A percentile compares a stretch with the other conserved stretches of the same genome.
phyloP scores from a whole-genome alignment of 768 basidiomycete species.

The Russula virescens region DNA sequence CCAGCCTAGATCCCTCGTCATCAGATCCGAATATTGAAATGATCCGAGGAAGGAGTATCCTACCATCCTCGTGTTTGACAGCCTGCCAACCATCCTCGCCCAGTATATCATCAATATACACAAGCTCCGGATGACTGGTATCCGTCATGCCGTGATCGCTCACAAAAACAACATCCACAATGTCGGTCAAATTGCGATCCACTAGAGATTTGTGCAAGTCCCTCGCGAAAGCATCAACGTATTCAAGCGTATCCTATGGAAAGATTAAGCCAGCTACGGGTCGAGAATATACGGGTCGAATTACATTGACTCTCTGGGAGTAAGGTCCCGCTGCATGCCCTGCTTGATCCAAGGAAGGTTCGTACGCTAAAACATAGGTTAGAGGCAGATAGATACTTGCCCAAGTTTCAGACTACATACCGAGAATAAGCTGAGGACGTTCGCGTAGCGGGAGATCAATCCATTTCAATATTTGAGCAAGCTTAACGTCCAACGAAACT shows the following conservation, averaged over 20 bases:
- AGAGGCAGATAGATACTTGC: slow-evolving; percentile 3
- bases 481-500: slow-evolving; percentile 61
- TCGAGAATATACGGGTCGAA: slow-evolving; percentile 25
- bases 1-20: slow-evolving; percentile 50
- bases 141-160: slow-evolving; percentile 91
- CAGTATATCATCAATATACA: slow-evolving; percentile 80
- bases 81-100: slow-evolving; percentile 53
- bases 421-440: slow-evolving; percentile 74
- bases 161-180: slow-evolving; percentile 86
- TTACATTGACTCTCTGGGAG: slow-evolving; percentile 65
- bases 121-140: slow-evolving; percentile 66
- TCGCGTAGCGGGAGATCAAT: slow-evolving; percentile 66
- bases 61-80: slow-evolving; percentile 70
- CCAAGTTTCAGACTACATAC: slow-evolving; percentile 35
- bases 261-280: not conserved
- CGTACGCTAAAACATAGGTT: slow-evolving; percentile 49
- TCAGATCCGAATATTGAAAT: not conserved
- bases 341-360: slow-evolving; percentile 82
- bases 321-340: slow-evolving; percentile 69
- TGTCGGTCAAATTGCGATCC: slow-evolving; percentile 69
- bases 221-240: slow-evolving; percentile 71
- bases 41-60: not conserved
- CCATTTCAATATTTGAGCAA: slow-evolving; percentile 75
- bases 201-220: slow-evolving; percentile 58
- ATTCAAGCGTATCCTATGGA: slow-evolving; percentile 51